Base-by-base conservation (phyloP, 2,329 filamentous ascomycete species). In the Tolypocladium tropicale region DNA sequence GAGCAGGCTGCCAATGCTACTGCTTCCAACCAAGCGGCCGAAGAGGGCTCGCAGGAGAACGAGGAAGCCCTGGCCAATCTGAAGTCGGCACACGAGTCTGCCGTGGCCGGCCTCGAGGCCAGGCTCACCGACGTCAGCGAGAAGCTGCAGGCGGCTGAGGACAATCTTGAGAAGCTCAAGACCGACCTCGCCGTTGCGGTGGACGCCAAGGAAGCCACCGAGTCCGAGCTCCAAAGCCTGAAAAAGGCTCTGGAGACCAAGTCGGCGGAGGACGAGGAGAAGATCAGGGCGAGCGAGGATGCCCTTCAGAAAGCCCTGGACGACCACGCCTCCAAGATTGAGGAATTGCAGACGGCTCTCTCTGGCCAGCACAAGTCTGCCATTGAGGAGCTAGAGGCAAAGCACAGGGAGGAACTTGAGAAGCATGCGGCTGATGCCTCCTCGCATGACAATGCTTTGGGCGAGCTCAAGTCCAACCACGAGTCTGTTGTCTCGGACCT, bases 141-240 rank as follows among this genome's bases (percentile, higher is more conserved):
- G 55, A 80, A 81, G 65, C 74, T 84, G 2, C 72, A 74, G 60
- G 65, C 69, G 21, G 78, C 79, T 48, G 75, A 83, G 63, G 69
- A 72, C 46, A 75, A 81, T 56, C 74, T 83, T 32, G 74, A 76
- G 53, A 72, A 73, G 60, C 73, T 80, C 52, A 79, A 78, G 64
- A 64, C 69, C 16, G 75, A 82, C 55, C 68, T 80, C 9, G 67
- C 72, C 12, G 76, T 78, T 56, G 72, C 79, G n/a, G 64, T 76
- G 30, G 72, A 68, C 54, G 71, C 78, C 11, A 80, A 79, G 66
- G 76, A 80, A 46, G 68, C 74, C 9, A 74, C 76, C 12, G 72
- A 79, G 57, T 65, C 67, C 14, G 77, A 81, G 62, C 72, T 83
- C 25, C 70, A 73, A 4, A 68, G 66, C 1, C 67, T 83, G 43